phyloP scores from a whole-genome alignment of 495 filamentous ascomycete genomes.

The Hyaloscypha variabilis region DNA sequence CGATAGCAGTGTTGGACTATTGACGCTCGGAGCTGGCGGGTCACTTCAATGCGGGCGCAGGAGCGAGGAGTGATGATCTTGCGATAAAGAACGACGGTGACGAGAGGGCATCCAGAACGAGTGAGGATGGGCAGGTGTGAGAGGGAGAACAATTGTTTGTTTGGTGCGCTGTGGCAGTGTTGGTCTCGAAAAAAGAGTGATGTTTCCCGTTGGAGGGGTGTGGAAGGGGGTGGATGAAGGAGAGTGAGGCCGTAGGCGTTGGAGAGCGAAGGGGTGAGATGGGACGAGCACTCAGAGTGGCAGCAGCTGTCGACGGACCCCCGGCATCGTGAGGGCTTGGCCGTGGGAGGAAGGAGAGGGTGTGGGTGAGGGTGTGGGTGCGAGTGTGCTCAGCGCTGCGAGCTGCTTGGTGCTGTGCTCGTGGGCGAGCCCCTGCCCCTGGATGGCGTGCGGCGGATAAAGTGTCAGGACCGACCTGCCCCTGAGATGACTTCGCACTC shows the following conservation, averaged over 20 bases:
- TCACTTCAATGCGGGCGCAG: conserved; percentile 6
- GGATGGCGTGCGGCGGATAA: conserved; percentile 10
- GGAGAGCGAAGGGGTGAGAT: conserved; percentile 4
- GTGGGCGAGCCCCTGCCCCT: not conserved
- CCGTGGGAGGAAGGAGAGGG: not conserved
- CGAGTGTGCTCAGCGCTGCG: too few species aligned
- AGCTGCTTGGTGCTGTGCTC: too few species aligned
- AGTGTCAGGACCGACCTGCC: conserved; percentile 8
- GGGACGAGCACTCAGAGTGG: too few species aligned
- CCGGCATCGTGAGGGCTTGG: not conserved
- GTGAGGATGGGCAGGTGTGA: not conserved
- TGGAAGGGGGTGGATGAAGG: not conserved
- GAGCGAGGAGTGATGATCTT: not conserved
- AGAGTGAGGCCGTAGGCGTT: not conserved
- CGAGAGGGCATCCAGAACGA: not conserved
- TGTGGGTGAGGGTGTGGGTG: not conserved
- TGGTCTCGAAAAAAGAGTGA: not conserved
- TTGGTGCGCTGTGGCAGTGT: not conserved
- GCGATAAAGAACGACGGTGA: not conserved
- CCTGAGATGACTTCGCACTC: not conserved
- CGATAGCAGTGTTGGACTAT: not conserved
- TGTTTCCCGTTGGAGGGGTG: not conserved
- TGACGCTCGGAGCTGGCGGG: conserved; percentile 6
- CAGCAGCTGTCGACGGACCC: too few species aligned
- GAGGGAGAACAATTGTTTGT: not conserved